phyloP scores from a whole-genome alignment of 495 filamentous ascomycete genomes.

The Penicillium daleae region DNA sequence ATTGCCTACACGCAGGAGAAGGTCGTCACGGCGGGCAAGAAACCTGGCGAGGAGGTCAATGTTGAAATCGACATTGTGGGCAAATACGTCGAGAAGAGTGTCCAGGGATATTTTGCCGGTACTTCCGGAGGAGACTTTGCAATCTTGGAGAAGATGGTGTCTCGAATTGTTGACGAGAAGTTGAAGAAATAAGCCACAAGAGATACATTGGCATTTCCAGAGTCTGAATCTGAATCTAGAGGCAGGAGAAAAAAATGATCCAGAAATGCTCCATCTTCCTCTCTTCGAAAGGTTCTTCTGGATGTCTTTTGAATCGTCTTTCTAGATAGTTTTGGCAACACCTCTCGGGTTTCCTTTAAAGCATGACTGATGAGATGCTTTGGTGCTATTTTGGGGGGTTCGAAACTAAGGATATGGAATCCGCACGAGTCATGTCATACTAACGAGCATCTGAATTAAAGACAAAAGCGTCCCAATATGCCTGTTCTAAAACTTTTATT shows the following conservation, averaged over 20 bases:
- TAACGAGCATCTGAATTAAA: slow-evolving; percentile 22
- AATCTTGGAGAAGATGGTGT: slow-evolving; percentile 83
- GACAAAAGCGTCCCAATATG: slow-evolving; percentile 18
- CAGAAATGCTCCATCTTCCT: not conserved
- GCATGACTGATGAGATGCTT: not conserved
- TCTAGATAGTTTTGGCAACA: not conserved
- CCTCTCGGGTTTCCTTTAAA: not conserved
- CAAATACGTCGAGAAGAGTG: slow-evolving; percentile 98
- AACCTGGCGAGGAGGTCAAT: slow-evolving; percentile 85
- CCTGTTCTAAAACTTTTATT: slow-evolving; percentile 22
- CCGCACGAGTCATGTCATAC: slow-evolving; percentile 15
- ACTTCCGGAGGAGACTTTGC: slow-evolving; percentile 56
- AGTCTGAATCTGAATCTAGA: not conserved
- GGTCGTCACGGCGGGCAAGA: slow-evolving; percentile 82
- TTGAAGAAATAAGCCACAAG: slow-evolving; percentile 46
- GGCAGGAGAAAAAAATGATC: not conserved
- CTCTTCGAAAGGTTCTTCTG: not conserved
- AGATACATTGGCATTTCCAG: not conserved
- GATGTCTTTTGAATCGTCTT: not conserved
- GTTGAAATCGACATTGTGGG: slow-evolving; percentile 98
- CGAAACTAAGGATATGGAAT: not conserved
- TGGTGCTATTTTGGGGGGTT: not conserved
- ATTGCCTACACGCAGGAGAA: slow-evolving; percentile 98
- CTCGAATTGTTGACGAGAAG: slow-evolving; percentile 74
- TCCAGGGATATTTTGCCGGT: slow-evolving; percentile 60